phyloP scores from a whole-genome alignment of 148 eudicot species.

The Nepenthes gracilis region DNA sequence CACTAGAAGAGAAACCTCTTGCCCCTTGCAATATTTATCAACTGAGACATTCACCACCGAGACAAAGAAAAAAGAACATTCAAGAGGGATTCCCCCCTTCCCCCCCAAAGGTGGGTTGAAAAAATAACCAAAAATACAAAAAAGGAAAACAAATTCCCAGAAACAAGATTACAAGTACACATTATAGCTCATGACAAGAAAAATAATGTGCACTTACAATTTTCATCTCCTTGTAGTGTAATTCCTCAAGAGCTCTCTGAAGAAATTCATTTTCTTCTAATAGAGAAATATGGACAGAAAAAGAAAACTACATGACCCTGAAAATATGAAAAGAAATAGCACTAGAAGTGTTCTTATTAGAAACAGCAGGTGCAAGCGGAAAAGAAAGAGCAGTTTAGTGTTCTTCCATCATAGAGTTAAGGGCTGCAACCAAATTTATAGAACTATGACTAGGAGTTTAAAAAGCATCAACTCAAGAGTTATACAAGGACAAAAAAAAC shows the following conservation, averaged over 20 bases:
- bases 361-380: too few species aligned
- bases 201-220: constrained; percentile 44
- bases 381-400: too few species aligned
- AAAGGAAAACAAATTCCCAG: not conserved
- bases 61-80: not conserved
- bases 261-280: constrained; percentile 76
- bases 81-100: too few species aligned
- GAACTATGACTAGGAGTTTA: too few species aligned
- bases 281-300: constrained; percentile 43
- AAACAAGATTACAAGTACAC: not conserved
- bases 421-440: too few species aligned
- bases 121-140: not conserved
- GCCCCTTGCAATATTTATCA: constrained; percentile 84
- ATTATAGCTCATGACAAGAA: not conserved
- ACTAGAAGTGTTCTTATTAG: not conserved
- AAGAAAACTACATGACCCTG: not conserved
- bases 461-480: too few species aligned
- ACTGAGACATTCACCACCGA: constrained; percentile 23
- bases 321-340: not conserved
- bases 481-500: too few species aligned
- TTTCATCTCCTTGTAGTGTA: constrained; percentile 59
- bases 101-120: too few species aligned
- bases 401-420: too few species aligned
- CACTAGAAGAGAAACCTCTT: constrained; percentile 75
- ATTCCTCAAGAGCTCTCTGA: constrained; percentile 77